phyloP scores from a whole-genome alignment of 345 rosid species.

The Populus simonii region DNA sequence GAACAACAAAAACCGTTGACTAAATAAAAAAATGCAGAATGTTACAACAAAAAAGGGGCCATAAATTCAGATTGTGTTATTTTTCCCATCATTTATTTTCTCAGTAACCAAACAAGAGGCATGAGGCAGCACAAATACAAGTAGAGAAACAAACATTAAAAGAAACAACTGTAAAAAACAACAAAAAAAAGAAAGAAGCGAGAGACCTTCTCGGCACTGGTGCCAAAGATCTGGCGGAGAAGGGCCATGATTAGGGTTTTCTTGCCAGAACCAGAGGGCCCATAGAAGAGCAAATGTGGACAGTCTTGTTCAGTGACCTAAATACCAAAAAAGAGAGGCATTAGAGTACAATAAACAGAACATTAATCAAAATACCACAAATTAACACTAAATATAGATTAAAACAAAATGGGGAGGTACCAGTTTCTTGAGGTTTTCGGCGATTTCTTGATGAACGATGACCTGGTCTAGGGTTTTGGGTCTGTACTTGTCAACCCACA shows the following conservation, averaged over 20 bases:
- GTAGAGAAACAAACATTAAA: not conserved
- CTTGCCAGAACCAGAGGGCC: conserved; percentile 96
- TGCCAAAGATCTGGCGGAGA: conserved; percentile 76
- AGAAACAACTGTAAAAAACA: not conserved
- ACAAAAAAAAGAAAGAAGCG: not conserved
- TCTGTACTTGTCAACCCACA: conserved; percentile 99
- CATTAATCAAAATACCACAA: not conserved
- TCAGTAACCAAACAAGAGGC: not conserved
- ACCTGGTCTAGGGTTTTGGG: conserved; percentile 85
- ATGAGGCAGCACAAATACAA: not conserved
- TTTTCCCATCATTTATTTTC: not conserved
- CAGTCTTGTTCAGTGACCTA: conserved; percentile 94
- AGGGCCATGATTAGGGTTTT: conserved; percentile 98
- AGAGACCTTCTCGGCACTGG: conserved; percentile 80
- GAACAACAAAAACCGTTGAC: not conserved
- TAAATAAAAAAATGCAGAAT: not conserved
- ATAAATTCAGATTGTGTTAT: too few species aligned
- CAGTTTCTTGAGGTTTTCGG: conserved; percentile 83
- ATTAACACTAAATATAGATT: not conserved
- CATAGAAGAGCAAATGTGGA: conserved; percentile 95
- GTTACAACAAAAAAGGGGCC: too few species aligned
- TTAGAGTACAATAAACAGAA: not conserved
- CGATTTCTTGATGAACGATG: conserved; percentile 73
- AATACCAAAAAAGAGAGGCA: not conserved
- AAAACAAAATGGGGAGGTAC: conserved; percentile 28